These are phyloP conservation scores for Naematelia encephala DNA, from an alignment of 768 basidiomycete species.

Conservation along the genomic window DNA sequence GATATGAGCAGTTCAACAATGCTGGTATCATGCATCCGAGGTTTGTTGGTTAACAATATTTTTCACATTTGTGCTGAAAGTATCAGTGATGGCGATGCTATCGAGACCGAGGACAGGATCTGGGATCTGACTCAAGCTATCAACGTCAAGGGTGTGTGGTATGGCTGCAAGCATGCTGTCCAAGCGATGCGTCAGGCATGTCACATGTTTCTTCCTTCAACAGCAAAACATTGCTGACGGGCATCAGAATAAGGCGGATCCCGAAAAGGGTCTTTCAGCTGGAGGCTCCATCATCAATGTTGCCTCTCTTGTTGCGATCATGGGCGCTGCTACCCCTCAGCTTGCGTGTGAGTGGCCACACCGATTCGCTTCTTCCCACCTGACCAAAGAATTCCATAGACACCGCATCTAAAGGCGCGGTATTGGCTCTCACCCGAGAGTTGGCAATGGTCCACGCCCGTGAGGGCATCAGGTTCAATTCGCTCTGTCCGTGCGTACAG, in stretches of 20 bases:
- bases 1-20: constrained; percentile 76
- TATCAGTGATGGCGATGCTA: constrained; percentile 82
- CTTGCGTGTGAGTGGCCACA: constrained; percentile 95
- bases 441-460: constrained; percentile 96
- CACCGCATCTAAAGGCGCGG: constrained; percentile 95
- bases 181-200: constrained; percentile 91
- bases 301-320: constrained; percentile 89
- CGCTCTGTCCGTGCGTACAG: constrained; percentile 96
- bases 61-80: not conserved
- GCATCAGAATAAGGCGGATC: constrained; percentile 83
- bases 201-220: no score
- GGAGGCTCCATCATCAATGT: constrained; percentile 89
- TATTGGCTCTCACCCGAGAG: constrained; percentile 97
- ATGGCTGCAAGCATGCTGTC: constrained; percentile 97
- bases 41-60: constrained; percentile 8
- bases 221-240: no score
- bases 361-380: no score
- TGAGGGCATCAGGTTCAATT: constrained; percentile 94
- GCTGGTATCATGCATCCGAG: constrained; percentile 97
- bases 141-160: constrained; percentile 99
- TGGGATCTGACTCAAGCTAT: constrained; percentile 72
- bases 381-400: no score
- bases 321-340: constrained; percentile 97
- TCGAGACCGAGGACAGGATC: constrained; percentile 93
- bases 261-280: constrained; percentile 68